Conservation (phyloP, 345 rosid genomes). For the Litchi chinensis region DNA sequence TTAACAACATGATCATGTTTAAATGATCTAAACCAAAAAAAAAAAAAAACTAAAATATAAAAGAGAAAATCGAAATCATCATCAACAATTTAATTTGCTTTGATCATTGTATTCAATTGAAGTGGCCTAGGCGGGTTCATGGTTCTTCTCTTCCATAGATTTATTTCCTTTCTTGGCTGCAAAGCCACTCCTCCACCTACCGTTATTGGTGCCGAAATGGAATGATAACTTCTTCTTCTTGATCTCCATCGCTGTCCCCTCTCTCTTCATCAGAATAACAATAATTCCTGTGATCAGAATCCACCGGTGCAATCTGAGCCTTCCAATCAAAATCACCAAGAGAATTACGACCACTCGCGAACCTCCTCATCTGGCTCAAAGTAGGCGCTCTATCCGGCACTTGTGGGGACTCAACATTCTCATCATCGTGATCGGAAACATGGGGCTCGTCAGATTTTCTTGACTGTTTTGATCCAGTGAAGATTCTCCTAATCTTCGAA, state of each 20-base stretch:
- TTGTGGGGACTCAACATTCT: not conserved
- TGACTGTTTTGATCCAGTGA: constrained; percentile 26
- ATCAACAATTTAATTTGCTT: not conserved
- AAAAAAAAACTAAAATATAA: not conserved
- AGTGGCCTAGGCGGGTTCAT: constrained; percentile 78
- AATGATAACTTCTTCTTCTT: constrained; percentile 41
- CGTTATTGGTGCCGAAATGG: constrained; percentile 78
- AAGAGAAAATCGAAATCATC: not conserved
- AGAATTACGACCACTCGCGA: constrained; percentile 69
- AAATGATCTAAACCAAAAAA: not conserved
- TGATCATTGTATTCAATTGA: constrained; percentile 37
- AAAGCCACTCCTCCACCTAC: constrained; percentile 36
- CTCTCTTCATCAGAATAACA: constrained; percentile 61
- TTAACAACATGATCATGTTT: not conserved
- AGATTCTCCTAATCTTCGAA: constrained; percentile 49
- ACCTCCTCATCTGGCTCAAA: constrained; percentile 78
- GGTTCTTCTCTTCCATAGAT: constrained; percentile 90
- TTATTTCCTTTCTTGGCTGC: constrained; percentile 71
- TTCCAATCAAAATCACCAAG: constrained; percentile 66
- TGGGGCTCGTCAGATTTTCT: constrained; percentile 25
- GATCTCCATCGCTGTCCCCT: constrained; percentile 27
- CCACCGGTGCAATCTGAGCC: constrained; percentile 57
- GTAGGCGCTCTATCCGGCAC: constrained; percentile 47
- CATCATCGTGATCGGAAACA: constrained; percentile 2
- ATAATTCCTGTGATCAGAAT: constrained; percentile 41